A percentile compares a stretch with the other conserved stretches of the same genome.
These are phyloP conservation scores for Wickerhamiella brachini DNA, from an alignment of 805 yeast genomes.

Conservation along the genomic window DNA sequence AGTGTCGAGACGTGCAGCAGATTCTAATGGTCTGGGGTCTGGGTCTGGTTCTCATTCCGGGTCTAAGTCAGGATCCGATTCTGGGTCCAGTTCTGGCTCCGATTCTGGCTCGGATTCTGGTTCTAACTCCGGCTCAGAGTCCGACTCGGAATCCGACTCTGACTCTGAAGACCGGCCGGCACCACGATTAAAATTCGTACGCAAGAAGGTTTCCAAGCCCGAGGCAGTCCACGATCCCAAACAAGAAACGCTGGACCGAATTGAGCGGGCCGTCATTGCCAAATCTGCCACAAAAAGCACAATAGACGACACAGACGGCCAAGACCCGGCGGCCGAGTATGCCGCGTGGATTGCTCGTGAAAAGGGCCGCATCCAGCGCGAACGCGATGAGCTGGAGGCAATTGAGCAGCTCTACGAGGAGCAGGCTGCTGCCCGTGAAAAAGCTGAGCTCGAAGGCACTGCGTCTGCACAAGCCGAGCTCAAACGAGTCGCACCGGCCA, in stretches of 20 bases:
- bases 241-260: constrained; percentile 1
- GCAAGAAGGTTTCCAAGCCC: not conserved
- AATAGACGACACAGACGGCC: constrained; percentile 47
- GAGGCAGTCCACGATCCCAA: constrained; percentile 1
- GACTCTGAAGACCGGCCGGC: constrained; percentile 5
- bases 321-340: constrained; percentile 37
- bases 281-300: constrained; percentile 8
- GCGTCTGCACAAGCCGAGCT: not conserved
- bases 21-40: too few species aligned
- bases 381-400: constrained; percentile 22
- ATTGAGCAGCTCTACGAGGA: constrained; percentile 27
- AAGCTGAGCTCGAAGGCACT: constrained; percentile 3
- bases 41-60: not conserved
- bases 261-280: not conserved
- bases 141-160: constrained; percentile 9
- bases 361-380: constrained; percentile 27
- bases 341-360: constrained; percentile 33
- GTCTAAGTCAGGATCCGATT: not conserved
- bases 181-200: constrained; percentile 10
- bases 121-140: constrained; percentile 5
- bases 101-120: constrained; percentile 45
- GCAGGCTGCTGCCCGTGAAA: constrained; percentile 19
- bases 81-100: not conserved
- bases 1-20: too few species aligned
- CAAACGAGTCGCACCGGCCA: not conserved